phyloP scores from a whole-genome alignment of 2,329 filamentous ascomycete genomes.

The Verticillium isaacii region DNA sequence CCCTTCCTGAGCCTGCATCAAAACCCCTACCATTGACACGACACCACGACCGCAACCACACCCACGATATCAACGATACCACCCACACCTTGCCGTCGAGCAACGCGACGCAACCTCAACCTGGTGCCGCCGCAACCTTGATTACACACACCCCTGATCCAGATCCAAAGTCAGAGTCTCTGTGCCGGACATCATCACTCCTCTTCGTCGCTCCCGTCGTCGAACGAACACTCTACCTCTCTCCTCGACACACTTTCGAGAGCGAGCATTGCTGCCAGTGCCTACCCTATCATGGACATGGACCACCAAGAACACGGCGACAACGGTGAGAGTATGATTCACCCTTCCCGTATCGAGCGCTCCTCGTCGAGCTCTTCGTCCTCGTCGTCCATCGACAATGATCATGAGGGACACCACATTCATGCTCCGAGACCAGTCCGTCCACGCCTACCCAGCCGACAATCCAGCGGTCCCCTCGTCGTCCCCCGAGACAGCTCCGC shows the following conservation, averaged over 20 bases:
- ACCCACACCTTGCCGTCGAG: neutral
- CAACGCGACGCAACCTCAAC: neutral
- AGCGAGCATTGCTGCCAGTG: neutral
- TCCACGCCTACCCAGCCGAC: conserved; percentile 66
- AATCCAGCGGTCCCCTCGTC: conserved; percentile 78
- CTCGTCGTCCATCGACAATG: conserved; percentile 21
- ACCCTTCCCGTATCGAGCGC: conserved; percentile 28
- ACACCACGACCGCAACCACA: neutral
- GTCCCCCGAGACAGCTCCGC: conserved; percentile 72
- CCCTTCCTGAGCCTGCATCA: neutral
- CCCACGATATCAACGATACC: neutral
- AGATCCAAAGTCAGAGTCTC: neutral
- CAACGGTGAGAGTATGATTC: conserved; percentile 13
- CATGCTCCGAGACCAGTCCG: conserved; percentile 51
- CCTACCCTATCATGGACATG: conserved; percentile 2
- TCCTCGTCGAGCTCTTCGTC: conserved; percentile 26
- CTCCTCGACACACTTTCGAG: neutral
- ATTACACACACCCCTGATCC: neutral
- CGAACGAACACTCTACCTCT: neutral
- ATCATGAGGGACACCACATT: conserved; percentile 34
- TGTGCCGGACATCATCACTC: neutral
- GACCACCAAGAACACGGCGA: conserved; percentile 16
- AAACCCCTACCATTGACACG: neutral
- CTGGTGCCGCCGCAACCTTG: neutral
- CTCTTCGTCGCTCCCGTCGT: neutral